Evolutionary conservation across 2,329 filamentous ascomycete genomes (phyloP), one percentile per base, ranked within the genome.

Genomic region (Claviceps fusiformis): DNA sequence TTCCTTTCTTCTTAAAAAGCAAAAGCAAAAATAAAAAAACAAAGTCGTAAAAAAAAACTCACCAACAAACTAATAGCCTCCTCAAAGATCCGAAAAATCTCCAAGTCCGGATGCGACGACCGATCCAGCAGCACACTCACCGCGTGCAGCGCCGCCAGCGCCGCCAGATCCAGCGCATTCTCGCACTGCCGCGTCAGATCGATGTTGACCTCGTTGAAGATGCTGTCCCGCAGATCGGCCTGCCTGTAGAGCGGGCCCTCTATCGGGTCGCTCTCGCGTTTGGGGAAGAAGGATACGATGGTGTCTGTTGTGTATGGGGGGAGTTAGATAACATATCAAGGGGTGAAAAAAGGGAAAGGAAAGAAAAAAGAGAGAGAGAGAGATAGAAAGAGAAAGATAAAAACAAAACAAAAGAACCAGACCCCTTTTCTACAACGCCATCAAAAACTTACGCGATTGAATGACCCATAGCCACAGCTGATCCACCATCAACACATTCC

Each of bases 141-240:
- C 1, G 82, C 80, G 58, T 85, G 81, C 3, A 82, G 68, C 0
- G 79, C 77, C 1, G 82, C 73, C n/a, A 85, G 71, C 0, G 80
- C 81, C 2, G 81, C 82, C 4, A 85, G 73, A 54, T 85, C 82
- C 1, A 82, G 66, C 0, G 80, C 76, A 37, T 80, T 84, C 53
- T 83, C 79, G 53, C 81, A 85, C 8, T 79, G 75, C 1, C 79
- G 75, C 0, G 81, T 82, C 19, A 82, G 70, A 59, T 85, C 82
- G 0, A 82, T 81, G 53, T 85, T 85, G 11, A 85, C 68, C 59
- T 85, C 82, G 59, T 83, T 82, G 61, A 84, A 84, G 31, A 85
- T 76, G 58, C 79, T 83, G 58, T 82, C 81, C 4, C 80, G 71
- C 3, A 85, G 67, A 60, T 85, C 82, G 1, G 79, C 80, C 59